phyloP scores from a whole-genome alignment of 1,284 basidiomycete genomes.

The Cutaneotrichosporon dermatis region DNA sequence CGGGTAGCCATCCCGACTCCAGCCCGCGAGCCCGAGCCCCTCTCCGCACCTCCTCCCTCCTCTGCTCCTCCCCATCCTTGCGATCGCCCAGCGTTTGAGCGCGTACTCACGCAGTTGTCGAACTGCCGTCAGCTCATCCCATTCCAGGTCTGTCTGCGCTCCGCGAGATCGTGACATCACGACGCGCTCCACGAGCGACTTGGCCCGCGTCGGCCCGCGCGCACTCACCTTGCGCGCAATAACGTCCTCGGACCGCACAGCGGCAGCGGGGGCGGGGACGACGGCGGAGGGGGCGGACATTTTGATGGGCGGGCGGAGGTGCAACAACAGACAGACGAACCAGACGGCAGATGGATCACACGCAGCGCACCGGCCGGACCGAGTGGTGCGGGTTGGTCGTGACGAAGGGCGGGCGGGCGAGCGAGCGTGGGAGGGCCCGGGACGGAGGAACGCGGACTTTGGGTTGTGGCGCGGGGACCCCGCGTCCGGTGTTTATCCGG shows the following conservation, averaged over 20 bases:
- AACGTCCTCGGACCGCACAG: slow-evolving; percentile 76
- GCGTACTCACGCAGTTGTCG: slow-evolving; percentile 78
- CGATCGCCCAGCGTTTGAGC: background rate
- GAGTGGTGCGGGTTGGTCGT: no score
- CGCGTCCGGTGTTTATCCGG: background rate
- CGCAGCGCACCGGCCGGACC: no score
- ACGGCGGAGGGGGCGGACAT: slow-evolving; percentile 10
- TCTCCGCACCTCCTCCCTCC: background rate
- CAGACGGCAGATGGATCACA: no score
- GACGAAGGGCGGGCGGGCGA: background rate
- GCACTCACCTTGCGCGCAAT: slow-evolving; percentile 71
- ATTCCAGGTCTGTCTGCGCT: background rate
- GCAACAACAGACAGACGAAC: no score
- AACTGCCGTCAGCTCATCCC: slow-evolving; percentile 55
- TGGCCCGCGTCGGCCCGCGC: background rate
- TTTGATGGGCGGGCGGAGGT: background rate
- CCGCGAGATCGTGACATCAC: background rate
- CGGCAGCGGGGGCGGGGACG: slow-evolving; percentile 49
- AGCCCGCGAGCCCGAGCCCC: background rate
- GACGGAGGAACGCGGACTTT: slow-evolving; percentile 13
- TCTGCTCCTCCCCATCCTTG: background rate
- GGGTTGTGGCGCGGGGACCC: slow-evolving; percentile 15
- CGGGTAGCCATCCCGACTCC: background rate
- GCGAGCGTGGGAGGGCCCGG: no score
- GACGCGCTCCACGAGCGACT: background rate